Evolutionary conservation across 2,329 filamentous ascomycete genomes (phyloP).

Genomic region (Calycina herbarum): DNA sequence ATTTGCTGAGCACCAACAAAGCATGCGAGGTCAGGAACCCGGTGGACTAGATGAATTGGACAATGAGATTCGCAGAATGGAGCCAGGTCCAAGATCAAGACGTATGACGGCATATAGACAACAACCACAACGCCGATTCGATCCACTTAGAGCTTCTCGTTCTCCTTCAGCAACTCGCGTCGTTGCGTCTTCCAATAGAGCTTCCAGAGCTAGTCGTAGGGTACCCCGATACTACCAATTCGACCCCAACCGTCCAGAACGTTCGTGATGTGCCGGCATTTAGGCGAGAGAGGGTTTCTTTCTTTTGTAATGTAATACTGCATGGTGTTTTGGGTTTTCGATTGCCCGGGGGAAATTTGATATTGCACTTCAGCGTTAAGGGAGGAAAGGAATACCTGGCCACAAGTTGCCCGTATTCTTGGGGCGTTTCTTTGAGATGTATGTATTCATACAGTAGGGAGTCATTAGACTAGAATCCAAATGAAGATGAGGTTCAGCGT

Average conservation of each 20-base stretch:
- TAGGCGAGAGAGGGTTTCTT: neutral
- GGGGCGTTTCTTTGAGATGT: neutral
- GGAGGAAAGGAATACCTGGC: neutral
- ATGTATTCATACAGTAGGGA: neutral
- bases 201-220: conserved; percentile 18
- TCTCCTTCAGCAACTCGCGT: conserved; percentile 31
- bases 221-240: conserved; percentile 22
- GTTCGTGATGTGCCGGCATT: neutral
- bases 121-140: conserved; percentile 22
- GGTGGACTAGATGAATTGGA: conserved; percentile 22
- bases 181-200: conserved; percentile 28
- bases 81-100: conserved; percentile 25
- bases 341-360: neutral
- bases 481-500: too few species aligned
- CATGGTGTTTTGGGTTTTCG: neutral
- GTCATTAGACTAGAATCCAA: too few species aligned
- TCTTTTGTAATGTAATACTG: neutral
- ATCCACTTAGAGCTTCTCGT: conserved; percentile 30
- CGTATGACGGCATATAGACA: conserved; percentile 28
- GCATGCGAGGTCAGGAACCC: conserved; percentile 22
- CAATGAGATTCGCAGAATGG: conserved; percentile 21
- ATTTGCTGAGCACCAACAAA: conserved; percentile 36
- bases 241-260: neutral
- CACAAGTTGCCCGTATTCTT: neutral
- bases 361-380: conserved; percentile 3